Evolutionary conservation across 2,329 filamentous ascomycete genomes (phyloP).

Genomic region (Talaromyces funiculosus): DNA sequence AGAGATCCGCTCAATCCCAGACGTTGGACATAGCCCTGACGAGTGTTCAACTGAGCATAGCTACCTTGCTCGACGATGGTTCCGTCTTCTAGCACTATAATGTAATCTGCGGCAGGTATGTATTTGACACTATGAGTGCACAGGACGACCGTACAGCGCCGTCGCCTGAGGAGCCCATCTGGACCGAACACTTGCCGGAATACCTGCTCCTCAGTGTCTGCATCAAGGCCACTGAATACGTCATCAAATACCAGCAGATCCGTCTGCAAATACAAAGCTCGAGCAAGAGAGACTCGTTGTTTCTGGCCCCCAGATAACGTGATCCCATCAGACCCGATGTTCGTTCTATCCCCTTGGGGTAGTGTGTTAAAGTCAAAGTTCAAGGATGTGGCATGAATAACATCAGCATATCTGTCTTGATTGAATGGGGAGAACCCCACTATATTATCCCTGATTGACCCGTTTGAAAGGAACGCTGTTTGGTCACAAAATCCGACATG

Average conservation of each 20-base stretch:
- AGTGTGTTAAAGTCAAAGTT: constrained; percentile 36
- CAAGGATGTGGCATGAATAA: constrained; percentile 25
- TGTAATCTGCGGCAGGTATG: constrained; percentile 30
- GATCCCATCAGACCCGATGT: constrained; percentile 49
- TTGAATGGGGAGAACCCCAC: constrained; percentile 23
- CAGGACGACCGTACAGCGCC: neutral
- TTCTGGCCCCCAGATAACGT: constrained; percentile 50
- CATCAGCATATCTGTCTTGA: constrained; percentile 23
- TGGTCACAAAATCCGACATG: constrained; percentile 38
- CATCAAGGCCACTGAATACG: constrained; percentile 15
- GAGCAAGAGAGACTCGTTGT: constrained; percentile 43
- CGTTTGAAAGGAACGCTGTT: constrained; percentile 26
- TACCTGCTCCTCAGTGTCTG: constrained; percentile 13
- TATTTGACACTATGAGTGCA: constrained; percentile 9
- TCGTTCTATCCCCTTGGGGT: constrained; percentile 39
- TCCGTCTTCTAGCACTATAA: constrained; percentile 37
- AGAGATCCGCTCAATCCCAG: constrained; percentile 3
- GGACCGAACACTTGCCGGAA: constrained; percentile 11
- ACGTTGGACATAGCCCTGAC: constrained; percentile 3
- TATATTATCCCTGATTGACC: constrained; percentile 28
- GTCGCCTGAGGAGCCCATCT: constrained; percentile 4
- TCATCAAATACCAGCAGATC: constrained; percentile 14
- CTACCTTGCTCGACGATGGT: constrained; percentile 37
- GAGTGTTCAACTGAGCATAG: constrained; percentile 28
- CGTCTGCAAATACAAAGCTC: constrained; percentile 45